Evolutionary conservation across 2,329 filamentous ascomycete species (phyloP).

Genomic region (Orbilia brochopaga): DNA sequence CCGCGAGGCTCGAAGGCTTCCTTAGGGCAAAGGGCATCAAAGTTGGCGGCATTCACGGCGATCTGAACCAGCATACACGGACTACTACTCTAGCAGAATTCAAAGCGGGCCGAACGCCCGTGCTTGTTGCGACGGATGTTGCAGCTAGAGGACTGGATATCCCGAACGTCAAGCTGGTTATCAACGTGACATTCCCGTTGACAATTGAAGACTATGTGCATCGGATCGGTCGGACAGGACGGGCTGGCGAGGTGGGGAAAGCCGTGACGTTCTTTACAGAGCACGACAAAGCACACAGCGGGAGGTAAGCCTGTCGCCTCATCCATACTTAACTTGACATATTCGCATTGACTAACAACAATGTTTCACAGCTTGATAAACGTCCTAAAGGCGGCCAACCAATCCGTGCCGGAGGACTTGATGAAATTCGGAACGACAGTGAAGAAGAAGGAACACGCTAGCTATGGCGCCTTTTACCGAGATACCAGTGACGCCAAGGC

Average conservation of each 20-base stretch:
- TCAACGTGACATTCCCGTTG: conserved; percentile 93
- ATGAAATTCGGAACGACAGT: conserved; percentile 97
- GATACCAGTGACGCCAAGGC: conserved; percentile 70
- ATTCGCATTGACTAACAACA: conserved; percentile 50
- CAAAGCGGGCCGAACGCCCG: conserved; percentile 79
- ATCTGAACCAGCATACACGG: conserved; percentile 85
- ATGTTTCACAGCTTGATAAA: conserved; percentile 72
- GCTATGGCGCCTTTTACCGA: conserved; percentile 95
- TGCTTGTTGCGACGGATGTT: conserved; percentile 94
- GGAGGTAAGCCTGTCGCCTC: conserved; percentile 69
- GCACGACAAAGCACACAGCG: conserved; percentile 88
- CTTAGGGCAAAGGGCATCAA: conserved; percentile 77
- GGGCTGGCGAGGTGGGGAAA: conserved; percentile 84
- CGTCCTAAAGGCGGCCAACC: conserved; percentile 89
- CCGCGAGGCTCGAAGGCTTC: conserved; percentile 82
- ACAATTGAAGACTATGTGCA: conserved; percentile 98
- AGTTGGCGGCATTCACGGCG: conserved; percentile 91
- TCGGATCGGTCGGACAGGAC: conserved; percentile 91
- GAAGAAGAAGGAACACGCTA: conserved; percentile 97
- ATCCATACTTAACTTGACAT: conserved; percentile 48
- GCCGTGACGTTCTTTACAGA: conserved; percentile 95
- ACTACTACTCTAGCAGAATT: conserved; percentile 87
- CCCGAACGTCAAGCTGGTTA: conserved; percentile 88
- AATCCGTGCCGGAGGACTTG: conserved; percentile 85
- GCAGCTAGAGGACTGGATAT: conserved; percentile 94